Conservation (phyloP, 768 basidiomycete genomes). For the Paxillus rubicundulus region DNA sequence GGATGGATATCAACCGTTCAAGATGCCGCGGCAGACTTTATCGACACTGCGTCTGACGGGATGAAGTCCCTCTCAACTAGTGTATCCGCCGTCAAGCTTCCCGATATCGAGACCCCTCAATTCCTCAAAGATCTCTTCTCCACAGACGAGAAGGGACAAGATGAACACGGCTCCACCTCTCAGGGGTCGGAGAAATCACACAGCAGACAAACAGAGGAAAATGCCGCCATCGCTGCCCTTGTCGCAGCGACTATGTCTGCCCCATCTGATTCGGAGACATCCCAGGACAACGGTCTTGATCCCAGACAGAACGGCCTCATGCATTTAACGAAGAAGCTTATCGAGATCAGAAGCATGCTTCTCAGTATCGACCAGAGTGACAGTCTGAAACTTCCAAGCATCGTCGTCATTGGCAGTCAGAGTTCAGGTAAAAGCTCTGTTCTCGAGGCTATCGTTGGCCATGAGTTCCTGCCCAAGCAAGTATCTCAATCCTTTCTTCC, state of each 20-base stretch:
- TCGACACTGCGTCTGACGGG: conserved; percentile 71
- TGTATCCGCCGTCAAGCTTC: conserved; percentile 58
- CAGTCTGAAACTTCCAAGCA: conserved; percentile 90
- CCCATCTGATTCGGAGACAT: conserved; percentile 53
- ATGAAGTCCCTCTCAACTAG: conserved; percentile 58
- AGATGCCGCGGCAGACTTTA: conserved; percentile 56
- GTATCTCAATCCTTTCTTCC: conserved; percentile 29
- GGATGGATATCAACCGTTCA: conserved; percentile 66
- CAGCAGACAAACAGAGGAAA: conserved; percentile 50
- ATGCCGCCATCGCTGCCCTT: conserved; percentile 67
- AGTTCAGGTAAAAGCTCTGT: conserved; percentile 99
- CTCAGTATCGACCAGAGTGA: conserved; percentile 96
- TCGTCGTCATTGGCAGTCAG: conserved; percentile 98
- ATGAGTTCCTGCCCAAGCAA: conserved; percentile 97
- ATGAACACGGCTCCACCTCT: conserved; percentile 31
- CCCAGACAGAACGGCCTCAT: conserved; percentile 78
- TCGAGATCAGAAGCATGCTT: conserved; percentile 94
- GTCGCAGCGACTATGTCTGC: conserved; percentile 78
- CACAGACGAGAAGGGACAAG: conserved; percentile 29
- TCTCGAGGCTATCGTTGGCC: conserved; percentile 94
- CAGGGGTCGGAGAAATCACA: conserved; percentile 36
- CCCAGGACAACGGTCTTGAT: conserved; percentile 37
- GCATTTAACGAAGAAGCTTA: conserved; percentile 91
- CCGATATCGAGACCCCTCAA: conserved; percentile 56
- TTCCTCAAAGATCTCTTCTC: conserved; percentile 68